Evolutionary conservation across 768 basidiomycete species (phyloP), one percentile per base, ranked within the genome.

Genomic region (Leccinum ochraceum): DNA sequence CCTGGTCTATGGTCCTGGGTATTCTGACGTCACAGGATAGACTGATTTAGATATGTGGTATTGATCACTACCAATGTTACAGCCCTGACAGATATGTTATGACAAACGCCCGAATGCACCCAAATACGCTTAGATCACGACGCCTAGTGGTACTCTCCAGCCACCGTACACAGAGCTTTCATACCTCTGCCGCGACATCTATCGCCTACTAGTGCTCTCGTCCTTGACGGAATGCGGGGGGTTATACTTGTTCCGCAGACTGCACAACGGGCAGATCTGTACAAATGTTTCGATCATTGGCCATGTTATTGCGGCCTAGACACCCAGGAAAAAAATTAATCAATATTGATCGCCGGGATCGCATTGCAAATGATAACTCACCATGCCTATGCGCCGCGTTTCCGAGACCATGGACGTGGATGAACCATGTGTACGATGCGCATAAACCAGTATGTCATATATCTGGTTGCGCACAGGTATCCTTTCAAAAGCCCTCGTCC

Each of bases 251-350:
- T 71, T 74, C 63, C 80, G 77, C 53, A 78, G 60, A 60, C 76
- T 82, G 72, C 81, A 82, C 22, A 79, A 60, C 0, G 87, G 88
- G 65, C 88, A 89, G 46, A 88, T 72, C 34, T 80, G 81, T 44
- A 80, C 76, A 71, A 89, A 89, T 39, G 84, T 80, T 69, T 89
- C 88, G 6, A 83, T 80, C 85, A 89, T 89, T 4, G 88, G 85
- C 87, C 86, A 89, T 8, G 87, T 88, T 57, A 89, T 81, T 24
- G 78, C 78, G 28, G 86, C 81, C 88, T 89, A 50, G n/a, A n/a
- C 44, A 54, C 32, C 36, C 60, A 26, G 60, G 49, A 57, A 53
- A 56, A 55, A 42, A 42, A 9, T 17, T 1, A 9, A 46, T 46
- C 4, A 13, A 44, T n/a, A 44, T 44, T 22, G 20, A 46, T 46